Conservation (phyloP, 225 moss, liverwort and hornwort species). For the Marchantia polymorpha region DNA sequence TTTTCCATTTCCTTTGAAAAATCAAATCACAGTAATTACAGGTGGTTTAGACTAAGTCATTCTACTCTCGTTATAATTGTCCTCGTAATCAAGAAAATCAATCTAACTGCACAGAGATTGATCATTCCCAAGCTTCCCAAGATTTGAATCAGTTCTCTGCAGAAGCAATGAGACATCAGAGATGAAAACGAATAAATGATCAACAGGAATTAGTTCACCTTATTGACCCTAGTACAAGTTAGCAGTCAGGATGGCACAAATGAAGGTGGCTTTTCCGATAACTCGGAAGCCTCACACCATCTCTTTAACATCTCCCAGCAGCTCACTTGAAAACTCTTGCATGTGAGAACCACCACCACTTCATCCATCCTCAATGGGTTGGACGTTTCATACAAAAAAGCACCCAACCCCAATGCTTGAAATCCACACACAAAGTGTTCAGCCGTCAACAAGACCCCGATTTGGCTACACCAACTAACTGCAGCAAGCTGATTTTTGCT, state of each 20-base stretch:
- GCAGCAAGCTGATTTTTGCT: constrained; percentile 66
- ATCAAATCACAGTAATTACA: constrained; percentile 62
- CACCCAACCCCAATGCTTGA: constrained; percentile 36
- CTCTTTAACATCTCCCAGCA: constrained; percentile 32
- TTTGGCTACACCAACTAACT: constrained; percentile 29
- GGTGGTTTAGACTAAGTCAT: constrained; percentile 39
- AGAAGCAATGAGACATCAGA: constrained; percentile 38
- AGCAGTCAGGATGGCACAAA: constrained; percentile 41
- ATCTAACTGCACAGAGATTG: constrained; percentile 44
- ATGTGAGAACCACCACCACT: constrained; percentile 37
- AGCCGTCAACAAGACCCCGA: constrained; percentile 26
- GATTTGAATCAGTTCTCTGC: constrained; percentile 42
- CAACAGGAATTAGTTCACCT: constrained; percentile 46
- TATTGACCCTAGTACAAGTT: constrained; percentile 45
- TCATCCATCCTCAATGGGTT: constrained; percentile 35
- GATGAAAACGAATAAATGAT: constrained; percentile 51
- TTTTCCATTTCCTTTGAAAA: constrained; percentile 42
- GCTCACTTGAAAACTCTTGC: constrained; percentile 33
- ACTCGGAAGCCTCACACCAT: constrained; percentile 29
- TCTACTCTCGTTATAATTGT: constrained; percentile 30
- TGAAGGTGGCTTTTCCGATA: constrained; percentile 29
- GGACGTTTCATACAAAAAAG: constrained; percentile 31
- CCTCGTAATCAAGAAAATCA: constrained; percentile 40
- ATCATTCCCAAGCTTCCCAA: constrained; percentile 35
- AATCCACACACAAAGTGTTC: constrained; percentile 33